Evolutionary conservation across 2,329 filamentous ascomycete genomes (phyloP), one percentile per base, ranked within the genome.

Genomic region (Cytospora paraplurivora): DNA sequence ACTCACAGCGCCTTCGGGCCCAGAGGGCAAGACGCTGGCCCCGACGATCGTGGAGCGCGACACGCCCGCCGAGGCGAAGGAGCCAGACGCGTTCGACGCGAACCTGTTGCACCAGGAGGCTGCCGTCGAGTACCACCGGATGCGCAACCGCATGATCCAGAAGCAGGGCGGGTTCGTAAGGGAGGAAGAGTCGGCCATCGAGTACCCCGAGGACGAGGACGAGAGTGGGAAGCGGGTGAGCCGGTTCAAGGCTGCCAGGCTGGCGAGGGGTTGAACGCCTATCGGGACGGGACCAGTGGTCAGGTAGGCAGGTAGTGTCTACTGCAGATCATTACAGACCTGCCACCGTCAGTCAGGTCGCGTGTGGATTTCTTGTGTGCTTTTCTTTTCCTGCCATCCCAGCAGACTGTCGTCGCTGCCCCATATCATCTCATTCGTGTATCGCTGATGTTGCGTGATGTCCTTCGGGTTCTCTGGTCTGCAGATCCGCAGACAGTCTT

Each of bases 131-230:
- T 96, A 96, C 75, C 90, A 96, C 74, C 87, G 86, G 52, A 82
- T 91, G 74, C 89, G 94, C 21, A 96, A 93, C 73, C 86, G 85
- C 71, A 88, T 96, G 76, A 93, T 97, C 60, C 87, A 92, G 69
- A 85, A 88, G 69, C 87, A 95, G 70, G 93, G 93, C 58, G 93
- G 93, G 3, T 96, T 97, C 74, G 78, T 90, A 70, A 84, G 86
- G 63, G 85, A 92, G 69, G 86, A 90, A 64, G 87, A 92, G 65
- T 81, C 85, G 59, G 84, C 85, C 19, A 85, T 87, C 54, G 83
- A 90, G 59, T 85, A 89, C 1, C 79, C 93, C 52, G 87, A 88
- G 60, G 86, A 93, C 69, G 81, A 84, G 33, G 84, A 88, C 56
- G 86, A 87, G 52, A 85, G 83, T 1, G 81, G 81, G 56, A 85